Evolutionary conservation across 371 early-diverging fungal species (phyloP).

Genomic region (Mortierella sp.): DNA sequence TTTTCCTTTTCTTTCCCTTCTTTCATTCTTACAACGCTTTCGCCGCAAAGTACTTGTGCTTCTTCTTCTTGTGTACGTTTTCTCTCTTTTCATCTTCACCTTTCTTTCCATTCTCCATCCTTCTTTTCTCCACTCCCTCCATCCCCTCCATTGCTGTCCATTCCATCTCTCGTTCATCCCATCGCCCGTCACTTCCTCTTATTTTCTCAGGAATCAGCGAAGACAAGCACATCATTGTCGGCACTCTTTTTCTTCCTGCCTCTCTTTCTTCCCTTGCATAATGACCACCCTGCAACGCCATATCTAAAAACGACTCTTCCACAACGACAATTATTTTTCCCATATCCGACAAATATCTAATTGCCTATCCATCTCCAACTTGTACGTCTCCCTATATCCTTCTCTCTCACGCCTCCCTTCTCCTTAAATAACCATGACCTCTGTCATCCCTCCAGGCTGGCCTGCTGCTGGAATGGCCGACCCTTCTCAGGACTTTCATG

Average conservation of each 20-base stretch:
- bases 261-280: neutral
- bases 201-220: neutral
- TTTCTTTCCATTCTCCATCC: neutral
- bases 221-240: neutral
- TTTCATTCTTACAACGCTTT: neutral
- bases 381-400: neutral
- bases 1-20: neutral
- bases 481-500: neutral
- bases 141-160: neutral
- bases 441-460: conserved; percentile 22
- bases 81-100: neutral
- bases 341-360: neutral
- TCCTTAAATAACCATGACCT: conserved; percentile 22
- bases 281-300: conserved; percentile 10
- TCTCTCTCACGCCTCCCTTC: neutral
- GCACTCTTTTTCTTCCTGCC: neutral
- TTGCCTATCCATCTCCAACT: neutral
- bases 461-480: neutral
- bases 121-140: neutral
- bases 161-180: neutral
- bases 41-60: neutral
- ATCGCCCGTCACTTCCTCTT: neutral
- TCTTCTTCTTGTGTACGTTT: too few relatives aligned
- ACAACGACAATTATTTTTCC: neutral
- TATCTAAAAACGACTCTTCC: neutral